Conservation (phyloP, 2,329 filamentous ascomycete species). For the Davidsoniella virescens region DNA sequence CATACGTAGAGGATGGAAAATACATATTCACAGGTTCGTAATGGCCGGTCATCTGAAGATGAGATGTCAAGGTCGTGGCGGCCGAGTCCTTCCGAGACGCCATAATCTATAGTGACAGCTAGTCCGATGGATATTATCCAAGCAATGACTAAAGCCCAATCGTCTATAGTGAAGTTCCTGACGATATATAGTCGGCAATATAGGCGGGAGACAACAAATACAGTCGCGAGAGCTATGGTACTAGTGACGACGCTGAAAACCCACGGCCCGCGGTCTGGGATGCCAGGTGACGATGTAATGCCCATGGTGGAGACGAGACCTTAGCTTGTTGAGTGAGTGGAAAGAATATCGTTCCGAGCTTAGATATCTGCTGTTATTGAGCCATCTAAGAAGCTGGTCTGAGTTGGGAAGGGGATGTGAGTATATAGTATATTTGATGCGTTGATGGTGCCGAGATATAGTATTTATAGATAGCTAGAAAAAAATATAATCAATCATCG, state of each 20-base stretch:
- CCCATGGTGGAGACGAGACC: background rate
- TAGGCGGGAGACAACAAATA: conserved; percentile 62
- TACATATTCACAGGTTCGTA: conserved; percentile 46
- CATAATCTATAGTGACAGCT: conserved; percentile 49
- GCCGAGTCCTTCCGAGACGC: conserved; percentile 49
- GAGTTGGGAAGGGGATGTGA: too few relatives aligned
- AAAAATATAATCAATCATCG: too few relatives aligned
- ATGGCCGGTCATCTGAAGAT: conserved; percentile 26
- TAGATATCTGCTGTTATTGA: too few relatives aligned
- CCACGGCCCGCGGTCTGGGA: conserved; percentile 37
- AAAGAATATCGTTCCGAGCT: background rate
- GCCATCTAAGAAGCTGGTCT: too few relatives aligned
- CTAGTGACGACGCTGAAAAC: conserved; percentile 56
- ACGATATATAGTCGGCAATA: conserved; percentile 60
- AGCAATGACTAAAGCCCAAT: conserved; percentile 64
- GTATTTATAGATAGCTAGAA: too few relatives aligned
- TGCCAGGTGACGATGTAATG: conserved; percentile 1
- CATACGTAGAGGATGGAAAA: conserved; percentile 47
- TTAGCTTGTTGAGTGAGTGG: background rate
- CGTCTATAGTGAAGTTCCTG: conserved; percentile 54
- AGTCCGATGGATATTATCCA: conserved; percentile 58
- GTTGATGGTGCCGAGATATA: too few relatives aligned
- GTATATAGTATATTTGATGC: too few relatives aligned
- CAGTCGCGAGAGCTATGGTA: conserved; percentile 51
- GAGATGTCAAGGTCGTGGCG: conserved; percentile 46